Evolutionary conservation across 257 asterid species (phyloP), one percentile per base, ranked within the genome.

Genomic region (Scutellaria baicalensis): DNA sequence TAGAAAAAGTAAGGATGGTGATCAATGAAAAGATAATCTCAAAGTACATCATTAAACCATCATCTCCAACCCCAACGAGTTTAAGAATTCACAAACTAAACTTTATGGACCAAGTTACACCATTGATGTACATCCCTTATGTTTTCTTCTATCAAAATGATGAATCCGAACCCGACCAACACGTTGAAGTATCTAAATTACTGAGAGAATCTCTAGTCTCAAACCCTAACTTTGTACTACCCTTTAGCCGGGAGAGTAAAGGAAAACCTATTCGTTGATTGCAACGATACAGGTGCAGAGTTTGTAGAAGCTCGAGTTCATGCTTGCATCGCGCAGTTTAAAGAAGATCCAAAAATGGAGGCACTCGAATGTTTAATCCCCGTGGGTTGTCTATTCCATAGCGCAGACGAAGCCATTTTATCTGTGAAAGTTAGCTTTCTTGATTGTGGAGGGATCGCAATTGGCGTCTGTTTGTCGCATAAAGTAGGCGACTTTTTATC

Each of bases 381-480:
- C 2, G 27, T 23, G 27, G 2, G 2, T 23, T 23, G 27, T 23
- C n/a, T 23, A 2, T 18, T 51, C 1, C 6, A 51, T 8, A 51
- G 58, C 2, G 2, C 35, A 4, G 13, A 18, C 12, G 8, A 3
- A 1, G 33, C 4, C n/a, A 6, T 51, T 18, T 12, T 51, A 9
- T 17, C 12, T 12, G 58, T 51, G 9, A 51, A 51, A 18, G 13
- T 51, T 31, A 73, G 39, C 39, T 18, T 33, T 10, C 69, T 75
- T 4, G 48, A 44, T 20, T 75, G 76, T 51, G 76, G 76, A 10
- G 73, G 58, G 0, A 8, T 51, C 0, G 58, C 58, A 9, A 1
- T 51, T 6, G 58, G 35, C 13, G 33, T 51, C 12, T 57, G 73
- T 13, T 45, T 76, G 10, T 48, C 59, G 5, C 80, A 76, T 20